Conservation (phyloP, 352 stramenopile genomes). For the Pythium angustatum region DNA sequence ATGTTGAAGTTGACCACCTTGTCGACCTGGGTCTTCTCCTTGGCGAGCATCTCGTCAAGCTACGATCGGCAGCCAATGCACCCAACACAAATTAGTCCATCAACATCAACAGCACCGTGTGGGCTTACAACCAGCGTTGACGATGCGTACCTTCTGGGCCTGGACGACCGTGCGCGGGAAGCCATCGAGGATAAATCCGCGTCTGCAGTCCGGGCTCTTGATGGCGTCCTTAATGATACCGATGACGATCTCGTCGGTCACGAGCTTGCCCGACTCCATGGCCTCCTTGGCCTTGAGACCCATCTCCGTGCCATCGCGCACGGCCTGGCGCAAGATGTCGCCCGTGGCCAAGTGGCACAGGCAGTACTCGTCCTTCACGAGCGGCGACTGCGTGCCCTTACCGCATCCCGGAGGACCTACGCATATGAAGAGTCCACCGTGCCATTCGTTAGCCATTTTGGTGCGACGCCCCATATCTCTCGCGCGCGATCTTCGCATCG, state of each 20-base stretch:
- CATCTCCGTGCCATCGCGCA: conserved; percentile 96
- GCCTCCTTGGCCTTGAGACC: conserved; percentile 97
- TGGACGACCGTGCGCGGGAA: conserved; percentile 99
- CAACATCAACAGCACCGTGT: background rate
- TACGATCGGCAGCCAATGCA: too few species aligned
- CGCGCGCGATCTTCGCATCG: background rate
- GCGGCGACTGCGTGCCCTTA: conserved; percentile 98
- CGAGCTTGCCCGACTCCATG: conserved; percentile 96
- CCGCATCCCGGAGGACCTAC: conserved; percentile 92
- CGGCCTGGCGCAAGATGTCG: conserved; percentile 98
- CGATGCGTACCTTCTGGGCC: conserved; percentile 89
- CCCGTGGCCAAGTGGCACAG: conserved; percentile 98
- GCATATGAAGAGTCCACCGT: background rate
- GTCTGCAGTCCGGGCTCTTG: conserved; percentile 95
- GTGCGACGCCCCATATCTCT: too few species aligned
- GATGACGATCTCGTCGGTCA: conserved; percentile 99
- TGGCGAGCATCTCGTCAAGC: conserved; percentile 96
- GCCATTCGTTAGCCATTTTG: too few species aligned
- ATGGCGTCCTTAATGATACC: conserved; percentile 99
- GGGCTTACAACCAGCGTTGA: too few species aligned
- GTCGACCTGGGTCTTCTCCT: conserved; percentile 87
- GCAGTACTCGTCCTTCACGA: conserved; percentile 98
- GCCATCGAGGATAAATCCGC: conserved; percentile 99
- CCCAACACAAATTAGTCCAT: background rate
- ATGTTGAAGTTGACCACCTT: conserved; percentile 96